Conservation (phyloP, 768 basidiomycete genomes). For the Amanita molliuscula region DNA sequence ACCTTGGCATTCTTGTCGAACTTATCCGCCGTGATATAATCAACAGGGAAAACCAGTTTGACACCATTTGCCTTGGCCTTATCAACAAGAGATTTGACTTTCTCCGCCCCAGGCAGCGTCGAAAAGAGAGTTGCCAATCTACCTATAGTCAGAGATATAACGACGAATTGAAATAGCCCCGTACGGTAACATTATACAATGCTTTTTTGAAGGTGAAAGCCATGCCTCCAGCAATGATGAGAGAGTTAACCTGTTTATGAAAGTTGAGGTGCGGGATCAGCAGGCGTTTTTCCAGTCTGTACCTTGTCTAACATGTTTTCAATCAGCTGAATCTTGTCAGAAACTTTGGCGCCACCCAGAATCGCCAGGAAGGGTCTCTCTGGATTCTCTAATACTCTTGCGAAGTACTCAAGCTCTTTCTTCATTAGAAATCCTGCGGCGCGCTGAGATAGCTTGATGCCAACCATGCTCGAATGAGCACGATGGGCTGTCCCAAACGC, state of each 20-base stretch:
- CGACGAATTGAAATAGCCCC: slow-evolving; percentile 12
- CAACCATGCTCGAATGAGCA: slow-evolving; percentile 98
- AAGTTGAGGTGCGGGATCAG: not conserved
- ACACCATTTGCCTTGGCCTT: slow-evolving; percentile 90
- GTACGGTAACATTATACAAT: slow-evolving; percentile 54
- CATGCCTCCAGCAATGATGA: slow-evolving; percentile 98
- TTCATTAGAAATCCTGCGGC: slow-evolving; percentile 96
- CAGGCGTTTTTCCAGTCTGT: slow-evolving; percentile 8
- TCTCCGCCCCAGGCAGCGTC: slow-evolving; percentile 81
- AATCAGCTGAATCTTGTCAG: slow-evolving; percentile 97
- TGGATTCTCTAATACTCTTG: slow-evolving; percentile 91
- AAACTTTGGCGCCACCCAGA: slow-evolving; percentile 96
- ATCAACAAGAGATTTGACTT: slow-evolving; percentile 73
- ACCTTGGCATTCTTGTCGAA: slow-evolving; percentile 89
- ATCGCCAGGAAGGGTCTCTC: slow-evolving; percentile 97
- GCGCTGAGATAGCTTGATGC: slow-evolving; percentile 82
- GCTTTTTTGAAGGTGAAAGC: slow-evolving; percentile 99
- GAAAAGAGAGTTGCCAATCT: slow-evolving; percentile 95
- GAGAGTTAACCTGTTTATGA: slow-evolving; percentile 67
- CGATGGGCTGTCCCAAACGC: slow-evolving; percentile 99
- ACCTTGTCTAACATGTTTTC: slow-evolving; percentile 99
- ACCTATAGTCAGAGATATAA: slow-evolving; percentile 3
- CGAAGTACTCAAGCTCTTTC: slow-evolving; percentile 98
- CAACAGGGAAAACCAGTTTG: slow-evolving; percentile 91
- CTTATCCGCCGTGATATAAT: slow-evolving; percentile 91